These are phyloP conservation scores for Boletellus emodensis DNA, from an alignment of 768 basidiomycete genomes.

Conservation along the genomic window DNA sequence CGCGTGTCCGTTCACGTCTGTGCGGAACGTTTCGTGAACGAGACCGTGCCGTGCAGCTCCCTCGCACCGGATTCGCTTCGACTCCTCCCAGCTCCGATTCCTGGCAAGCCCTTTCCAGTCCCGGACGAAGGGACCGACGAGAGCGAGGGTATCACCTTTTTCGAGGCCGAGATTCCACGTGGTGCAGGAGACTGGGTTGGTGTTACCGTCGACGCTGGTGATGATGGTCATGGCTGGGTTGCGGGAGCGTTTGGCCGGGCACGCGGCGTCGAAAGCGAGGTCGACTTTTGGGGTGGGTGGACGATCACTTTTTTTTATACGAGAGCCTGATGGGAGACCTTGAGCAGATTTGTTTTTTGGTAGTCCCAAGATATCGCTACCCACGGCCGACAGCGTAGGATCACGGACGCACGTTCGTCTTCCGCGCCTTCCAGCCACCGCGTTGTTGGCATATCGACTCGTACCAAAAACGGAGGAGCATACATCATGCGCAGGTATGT, in stretches of 20 bases:
- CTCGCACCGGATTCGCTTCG: conserved; percentile 48
- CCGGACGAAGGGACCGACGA: conserved; percentile 70
- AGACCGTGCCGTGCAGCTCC: conserved; percentile 33
- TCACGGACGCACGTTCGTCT: conserved; percentile 46
- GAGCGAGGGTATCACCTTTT: conserved; percentile 68
- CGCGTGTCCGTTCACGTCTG: conserved; percentile 49
- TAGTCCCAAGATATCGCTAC: conserved; percentile 31
- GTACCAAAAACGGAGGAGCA: conserved; percentile 28
- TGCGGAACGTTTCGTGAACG: conserved; percentile 16
- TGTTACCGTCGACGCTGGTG: conserved; percentile 45
- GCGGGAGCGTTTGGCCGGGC: conserved; percentile 47
- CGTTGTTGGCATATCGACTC: conserved; percentile 63
- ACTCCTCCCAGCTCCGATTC: conserved; percentile 59
- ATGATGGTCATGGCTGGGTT: conserved; percentile 58
- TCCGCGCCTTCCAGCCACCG: conserved; percentile 54
- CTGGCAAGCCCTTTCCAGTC: conserved; percentile 54
- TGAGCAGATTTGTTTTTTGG: conserved; percentile 40
- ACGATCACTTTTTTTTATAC: conserved; percentile 4
- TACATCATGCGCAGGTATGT: conserved; percentile 30
- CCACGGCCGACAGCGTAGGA: conserved; percentile 24
- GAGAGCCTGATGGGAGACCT: conserved; percentile 4
- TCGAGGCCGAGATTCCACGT: conserved; percentile 44
- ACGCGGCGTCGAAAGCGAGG: conserved; percentile 30
- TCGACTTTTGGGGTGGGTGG: conserved; percentile 42
- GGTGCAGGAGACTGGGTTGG: conserved; percentile 43